A percentile compares a stretch with the other conserved stretches of the same genome.
phyloP scores from a whole-genome alignment of 2,329 filamentous ascomycete genomes.

The Sporothrix dimorphospora region DNA sequence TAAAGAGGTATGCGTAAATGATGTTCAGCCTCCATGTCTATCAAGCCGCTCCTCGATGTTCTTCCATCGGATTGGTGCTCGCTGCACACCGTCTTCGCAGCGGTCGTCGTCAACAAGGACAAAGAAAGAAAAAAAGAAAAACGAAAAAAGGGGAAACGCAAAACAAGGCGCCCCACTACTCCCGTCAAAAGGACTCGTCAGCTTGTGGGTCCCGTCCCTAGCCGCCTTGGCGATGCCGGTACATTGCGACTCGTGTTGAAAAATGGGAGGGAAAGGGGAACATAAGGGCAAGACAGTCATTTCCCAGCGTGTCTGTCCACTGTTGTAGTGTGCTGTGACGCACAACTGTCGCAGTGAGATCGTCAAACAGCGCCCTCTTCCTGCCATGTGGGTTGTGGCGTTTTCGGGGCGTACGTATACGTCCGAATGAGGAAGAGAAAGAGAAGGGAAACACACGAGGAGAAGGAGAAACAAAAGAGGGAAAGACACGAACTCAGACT shows the following conservation, averaged over 20 bases:
- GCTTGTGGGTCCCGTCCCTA: constrained; percentile 26
- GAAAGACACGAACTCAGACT: too few species aligned
- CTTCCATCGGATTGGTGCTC: background rate
- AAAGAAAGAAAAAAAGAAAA: constrained; percentile 1
- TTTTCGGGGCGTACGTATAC: background rate
- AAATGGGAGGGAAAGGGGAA: background rate
- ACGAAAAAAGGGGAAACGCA: background rate
- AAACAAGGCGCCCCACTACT: constrained; percentile 5
- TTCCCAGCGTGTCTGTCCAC: background rate
- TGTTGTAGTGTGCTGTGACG: background rate
- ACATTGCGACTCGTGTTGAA: background rate
- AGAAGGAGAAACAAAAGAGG: background rate
- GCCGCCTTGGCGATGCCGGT: constrained; percentile 24
- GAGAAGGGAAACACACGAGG: background rate
- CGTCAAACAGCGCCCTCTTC: background rate
- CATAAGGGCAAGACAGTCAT: background rate
- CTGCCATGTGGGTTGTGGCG: background rate
- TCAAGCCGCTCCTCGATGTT: background rate
- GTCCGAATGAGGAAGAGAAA: background rate
- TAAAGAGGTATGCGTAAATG: background rate
- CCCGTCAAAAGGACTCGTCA: constrained; percentile 26
- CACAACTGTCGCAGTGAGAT: background rate
- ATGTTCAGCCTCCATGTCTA: background rate
- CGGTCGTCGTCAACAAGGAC: background rate
- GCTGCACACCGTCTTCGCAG: background rate